phyloP scores from a whole-genome alignment of 257 asterid genomes.

The Capsicum chinense region DNA sequence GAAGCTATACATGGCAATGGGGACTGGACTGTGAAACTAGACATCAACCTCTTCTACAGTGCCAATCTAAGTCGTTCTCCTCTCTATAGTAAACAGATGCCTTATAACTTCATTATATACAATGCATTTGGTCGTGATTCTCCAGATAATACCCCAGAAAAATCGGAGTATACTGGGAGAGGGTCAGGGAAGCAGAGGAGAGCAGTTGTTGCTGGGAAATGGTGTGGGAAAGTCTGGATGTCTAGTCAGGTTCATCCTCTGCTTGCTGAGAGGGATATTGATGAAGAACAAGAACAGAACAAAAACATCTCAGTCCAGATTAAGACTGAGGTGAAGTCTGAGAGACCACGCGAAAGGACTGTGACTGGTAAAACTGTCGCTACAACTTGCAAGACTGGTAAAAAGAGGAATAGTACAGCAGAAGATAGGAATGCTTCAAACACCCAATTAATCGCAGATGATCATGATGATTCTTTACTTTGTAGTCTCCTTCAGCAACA shows the following conservation, averaged over 20 bases:
- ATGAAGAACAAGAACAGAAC: slow-evolving; percentile 51
- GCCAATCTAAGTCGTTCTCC: slow-evolving; percentile 95
- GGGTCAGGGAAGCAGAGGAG: slow-evolving; percentile 70
- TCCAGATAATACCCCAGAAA: slow-evolving; percentile 39
- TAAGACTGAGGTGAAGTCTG: slow-evolving; percentile 50
- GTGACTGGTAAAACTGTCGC: slow-evolving; percentile 42
- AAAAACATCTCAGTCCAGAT: slow-evolving; percentile 33
- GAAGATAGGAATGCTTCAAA: slow-evolving; percentile 42
- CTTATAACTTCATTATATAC: slow-evolving; percentile 73
- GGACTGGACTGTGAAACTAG: slow-evolving; percentile 98
- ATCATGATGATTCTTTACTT: slow-evolving; percentile 38
- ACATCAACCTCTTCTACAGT: slow-evolving; percentile 89
- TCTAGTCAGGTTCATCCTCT: slow-evolving; percentile 88
- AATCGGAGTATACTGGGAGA: slow-evolving; percentile 47
- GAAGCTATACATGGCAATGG: slow-evolving; percentile 85
- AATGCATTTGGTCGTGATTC: slow-evolving; percentile 77
- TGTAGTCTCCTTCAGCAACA: slow-evolving; percentile 42
- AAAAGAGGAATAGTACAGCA: slow-evolving; percentile 54
- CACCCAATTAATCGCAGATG: slow-evolving; percentile 44
- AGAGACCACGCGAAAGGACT: slow-evolving; percentile 46
- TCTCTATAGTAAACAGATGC: slow-evolving; percentile 96
- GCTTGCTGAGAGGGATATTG: slow-evolving; percentile 56
- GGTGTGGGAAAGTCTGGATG: slow-evolving; percentile 99
- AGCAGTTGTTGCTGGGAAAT: slow-evolving; percentile 85
- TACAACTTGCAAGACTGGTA: slow-evolving; percentile 41